Evolutionary conservation across 495 filamentous ascomycete genomes (phyloP).

Genomic region (Tuber indicum): DNA sequence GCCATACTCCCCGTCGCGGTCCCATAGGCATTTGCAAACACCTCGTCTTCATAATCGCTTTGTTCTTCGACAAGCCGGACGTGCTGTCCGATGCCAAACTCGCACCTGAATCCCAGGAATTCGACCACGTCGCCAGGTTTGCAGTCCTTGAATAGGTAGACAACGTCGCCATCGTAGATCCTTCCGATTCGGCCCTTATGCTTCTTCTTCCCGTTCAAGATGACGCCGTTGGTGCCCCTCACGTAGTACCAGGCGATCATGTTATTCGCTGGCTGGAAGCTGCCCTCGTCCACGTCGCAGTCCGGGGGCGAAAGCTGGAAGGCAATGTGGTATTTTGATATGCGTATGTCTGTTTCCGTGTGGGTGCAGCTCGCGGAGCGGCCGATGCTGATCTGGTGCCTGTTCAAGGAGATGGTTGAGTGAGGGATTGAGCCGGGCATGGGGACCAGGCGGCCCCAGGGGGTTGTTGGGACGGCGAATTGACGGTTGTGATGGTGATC

Average conservation of each 20-base stretch:
- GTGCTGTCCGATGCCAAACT: slow-evolving; percentile 26
- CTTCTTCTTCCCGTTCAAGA: slow-evolving; percentile 33
- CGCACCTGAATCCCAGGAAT: slow-evolving; percentile 34
- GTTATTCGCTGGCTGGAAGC: slow-evolving; percentile 13
- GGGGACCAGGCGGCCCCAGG: slow-evolving; percentile 36
- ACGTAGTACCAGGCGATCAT: slow-evolving; percentile 35
- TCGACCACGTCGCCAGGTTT: slow-evolving; percentile 8
- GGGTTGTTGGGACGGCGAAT: slow-evolving; percentile 22
- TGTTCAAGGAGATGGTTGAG: slow-evolving; percentile 19
- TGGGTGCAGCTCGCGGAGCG: slow-evolving; percentile 25
- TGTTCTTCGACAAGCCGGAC: slow-evolving; percentile 11
- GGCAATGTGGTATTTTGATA: slow-evolving; percentile 37
- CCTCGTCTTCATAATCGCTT: slow-evolving; percentile 15
- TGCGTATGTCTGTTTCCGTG: slow-evolving; percentile 20
- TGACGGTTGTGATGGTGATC: not conserved
- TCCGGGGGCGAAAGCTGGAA: slow-evolving; percentile 23
- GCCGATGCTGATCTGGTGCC: slow-evolving; percentile 24
- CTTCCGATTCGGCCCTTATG: slow-evolving; percentile 15
- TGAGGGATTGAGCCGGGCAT: slow-evolving; percentile 17
- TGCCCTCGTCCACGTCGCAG: not conserved
- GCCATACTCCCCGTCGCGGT: slow-evolving; percentile 19
- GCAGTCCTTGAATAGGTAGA: slow-evolving; percentile 29
- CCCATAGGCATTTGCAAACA: not conserved
- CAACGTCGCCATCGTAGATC: slow-evolving; percentile 32
- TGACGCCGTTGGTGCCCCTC: slow-evolving; percentile 26